phyloP scores from a whole-genome alignment of 345 rosid species.

The Gossypium ekmanianum region DNA sequence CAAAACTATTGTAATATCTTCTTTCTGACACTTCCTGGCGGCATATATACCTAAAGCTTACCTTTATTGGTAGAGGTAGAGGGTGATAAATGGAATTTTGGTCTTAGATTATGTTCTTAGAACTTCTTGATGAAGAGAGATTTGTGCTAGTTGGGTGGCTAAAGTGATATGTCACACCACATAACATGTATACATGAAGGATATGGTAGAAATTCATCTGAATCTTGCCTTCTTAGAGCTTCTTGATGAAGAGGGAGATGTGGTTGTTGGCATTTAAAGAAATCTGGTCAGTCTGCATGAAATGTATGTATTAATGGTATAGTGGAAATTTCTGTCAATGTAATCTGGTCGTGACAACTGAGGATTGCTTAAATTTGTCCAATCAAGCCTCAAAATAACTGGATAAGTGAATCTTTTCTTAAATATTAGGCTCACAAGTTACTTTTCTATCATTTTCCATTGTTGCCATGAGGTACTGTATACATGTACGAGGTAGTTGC shows the following conservation, averaged over 20 bases:
- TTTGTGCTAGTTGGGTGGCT: neutral
- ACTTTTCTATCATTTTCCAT: neutral
- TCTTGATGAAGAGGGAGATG: neutral
- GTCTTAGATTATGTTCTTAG: neutral
- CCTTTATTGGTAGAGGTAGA: neutral
- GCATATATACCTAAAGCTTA: neutral
- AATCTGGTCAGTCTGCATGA: neutral
- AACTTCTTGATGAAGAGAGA: neutral
- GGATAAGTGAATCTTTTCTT: neutral
- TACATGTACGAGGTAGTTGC: neutral
- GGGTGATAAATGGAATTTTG: neutral
- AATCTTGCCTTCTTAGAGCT: neutral
- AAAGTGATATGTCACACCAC: neutral
- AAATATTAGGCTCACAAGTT: neutral
- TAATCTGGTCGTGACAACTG: neutral
- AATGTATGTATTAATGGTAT: neutral
- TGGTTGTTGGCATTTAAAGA: neutral
- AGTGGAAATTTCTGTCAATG: neutral
- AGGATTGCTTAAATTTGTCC: neutral
- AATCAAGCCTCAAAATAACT: neutral
- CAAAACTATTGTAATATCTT: neutral
- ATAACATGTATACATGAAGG: neutral
- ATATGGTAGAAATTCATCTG: neutral
- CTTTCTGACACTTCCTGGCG: neutral
- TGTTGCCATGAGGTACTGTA: neutral